Percentiles rank a stretch among this genome's conserved stretches.
Evolutionary conservation across 805 yeast genomes (phyloP).

Genomic region (Lipomyces mesembrius): DNA sequence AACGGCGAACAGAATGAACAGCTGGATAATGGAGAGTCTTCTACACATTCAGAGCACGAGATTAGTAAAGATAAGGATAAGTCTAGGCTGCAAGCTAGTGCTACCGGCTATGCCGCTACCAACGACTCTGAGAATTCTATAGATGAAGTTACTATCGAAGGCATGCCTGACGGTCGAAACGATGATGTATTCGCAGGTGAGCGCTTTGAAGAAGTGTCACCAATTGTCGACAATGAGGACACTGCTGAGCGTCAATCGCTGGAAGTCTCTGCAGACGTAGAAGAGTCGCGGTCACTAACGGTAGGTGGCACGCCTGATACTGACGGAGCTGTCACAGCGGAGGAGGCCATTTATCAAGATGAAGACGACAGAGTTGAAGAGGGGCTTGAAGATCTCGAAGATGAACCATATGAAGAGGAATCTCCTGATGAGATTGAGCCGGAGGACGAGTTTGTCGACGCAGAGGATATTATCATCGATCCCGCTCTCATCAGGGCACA

Average conservation of each 20-base stretch:
- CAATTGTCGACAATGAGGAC: neutral
- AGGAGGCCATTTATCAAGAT: neutral
- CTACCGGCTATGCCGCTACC: neutral
- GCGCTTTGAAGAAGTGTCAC: neutral
- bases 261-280: neutral
- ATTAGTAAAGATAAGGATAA: neutral
- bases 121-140: neutral
- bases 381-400: conserved; percentile 1
- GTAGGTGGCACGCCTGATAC: neutral
- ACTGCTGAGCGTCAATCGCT: neutral
- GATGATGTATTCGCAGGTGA: neutral
- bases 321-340: neutral
- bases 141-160: conserved; percentile 5
- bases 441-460: conserved; percentile 8
- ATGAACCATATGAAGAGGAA: neutral
- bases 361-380: neutral
- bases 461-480: neutral
- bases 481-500: neutral
- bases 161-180: neutral
- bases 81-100: neutral
- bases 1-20: neutral
- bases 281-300: conserved; percentile 2
- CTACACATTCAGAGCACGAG: neutral
- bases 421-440: neutral
- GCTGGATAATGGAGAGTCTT: neutral